phyloP scores from a whole-genome alignment of 148 eudicot species.

The Nyssa sinensis region DNA sequence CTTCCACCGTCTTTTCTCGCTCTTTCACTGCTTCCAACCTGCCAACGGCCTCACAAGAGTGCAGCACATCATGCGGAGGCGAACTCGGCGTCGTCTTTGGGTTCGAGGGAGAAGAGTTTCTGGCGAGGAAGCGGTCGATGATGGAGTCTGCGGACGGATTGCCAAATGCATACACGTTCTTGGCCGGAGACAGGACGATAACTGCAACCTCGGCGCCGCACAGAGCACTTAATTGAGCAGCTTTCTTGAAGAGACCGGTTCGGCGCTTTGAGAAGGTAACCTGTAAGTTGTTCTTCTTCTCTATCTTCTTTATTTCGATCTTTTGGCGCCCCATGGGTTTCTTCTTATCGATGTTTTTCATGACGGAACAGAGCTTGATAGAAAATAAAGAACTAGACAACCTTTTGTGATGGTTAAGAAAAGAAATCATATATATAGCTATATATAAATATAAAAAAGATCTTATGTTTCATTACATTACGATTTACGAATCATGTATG shows the following conservation, averaged over 20 bases:
- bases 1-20: neutral
- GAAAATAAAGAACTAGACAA: too few species aligned
- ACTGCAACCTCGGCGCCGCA: constrained; percentile 16
- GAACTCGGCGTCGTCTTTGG: too few species aligned
- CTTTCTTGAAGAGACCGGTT: constrained; percentile 16
- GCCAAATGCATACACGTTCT: constrained; percentile 10
- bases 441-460: too few species aligned
- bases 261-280: constrained; percentile 22
- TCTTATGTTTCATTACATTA: too few species aligned
- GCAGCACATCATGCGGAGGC: too few species aligned
- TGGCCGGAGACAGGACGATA: neutral
- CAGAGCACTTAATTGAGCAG: constrained; percentile 10
- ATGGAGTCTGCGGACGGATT: neutral
- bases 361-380: neutral
- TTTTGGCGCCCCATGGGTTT: neutral
- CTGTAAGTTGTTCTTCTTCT: constrained; percentile 6
- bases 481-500: too few species aligned
- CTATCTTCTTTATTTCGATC: constrained; percentile 13
- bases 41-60: too few species aligned
- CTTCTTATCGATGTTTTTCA: neutral
- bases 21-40: too few species aligned
- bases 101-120: too few species aligned
- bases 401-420: too few species aligned
- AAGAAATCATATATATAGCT: too few species aligned
- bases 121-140: constrained; percentile 1